Conservation (phyloP, 495 filamentous ascomycete species). For the Aspergillus nidulans region DNA sequence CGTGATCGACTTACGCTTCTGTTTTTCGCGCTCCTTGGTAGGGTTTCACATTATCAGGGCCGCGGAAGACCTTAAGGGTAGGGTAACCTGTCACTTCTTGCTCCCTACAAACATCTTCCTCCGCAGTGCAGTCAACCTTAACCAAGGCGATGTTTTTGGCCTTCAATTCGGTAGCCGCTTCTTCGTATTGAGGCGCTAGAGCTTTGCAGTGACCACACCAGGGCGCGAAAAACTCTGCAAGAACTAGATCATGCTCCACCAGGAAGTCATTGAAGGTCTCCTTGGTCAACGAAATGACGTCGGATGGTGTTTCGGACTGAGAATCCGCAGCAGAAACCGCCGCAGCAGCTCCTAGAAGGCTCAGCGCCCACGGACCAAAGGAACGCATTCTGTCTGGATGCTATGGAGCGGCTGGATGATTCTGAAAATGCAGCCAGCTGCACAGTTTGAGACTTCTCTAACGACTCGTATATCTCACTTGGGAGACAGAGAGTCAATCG, state of each 20-base stretch:
- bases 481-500: not conserved
- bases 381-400: slow-evolving; percentile 49
- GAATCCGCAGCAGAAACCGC: slow-evolving; percentile 59
- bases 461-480: not conserved
- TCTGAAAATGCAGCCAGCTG: not conserved
- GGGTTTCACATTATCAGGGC: slow-evolving; percentile 72
- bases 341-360: slow-evolving; percentile 55
- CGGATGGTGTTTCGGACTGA: slow-evolving; percentile 53
- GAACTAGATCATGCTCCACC: slow-evolving; percentile 78
- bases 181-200: slow-evolving; percentile 83
- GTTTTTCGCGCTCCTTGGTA: slow-evolving; percentile 90
- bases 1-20: slow-evolving; percentile 59
- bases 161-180: slow-evolving; percentile 90
- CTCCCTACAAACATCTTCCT: slow-evolving; percentile 83
- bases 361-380: slow-evolving; percentile 52
- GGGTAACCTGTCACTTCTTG: slow-evolving; percentile 96
- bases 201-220: slow-evolving; percentile 99
- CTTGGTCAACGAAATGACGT: slow-evolving; percentile 78
- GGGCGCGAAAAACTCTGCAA: slow-evolving; percentile 97
- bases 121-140: slow-evolving; percentile 96
- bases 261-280: slow-evolving; percentile 85
- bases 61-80: slow-evolving; percentile 98
- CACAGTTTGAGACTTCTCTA: not conserved
- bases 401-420: slow-evolving; percentile 4
- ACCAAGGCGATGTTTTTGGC: slow-evolving; percentile 88